Conservation (phyloP, 2,329 filamentous ascomycete species). For the Lizonia empirigonia region DNA sequence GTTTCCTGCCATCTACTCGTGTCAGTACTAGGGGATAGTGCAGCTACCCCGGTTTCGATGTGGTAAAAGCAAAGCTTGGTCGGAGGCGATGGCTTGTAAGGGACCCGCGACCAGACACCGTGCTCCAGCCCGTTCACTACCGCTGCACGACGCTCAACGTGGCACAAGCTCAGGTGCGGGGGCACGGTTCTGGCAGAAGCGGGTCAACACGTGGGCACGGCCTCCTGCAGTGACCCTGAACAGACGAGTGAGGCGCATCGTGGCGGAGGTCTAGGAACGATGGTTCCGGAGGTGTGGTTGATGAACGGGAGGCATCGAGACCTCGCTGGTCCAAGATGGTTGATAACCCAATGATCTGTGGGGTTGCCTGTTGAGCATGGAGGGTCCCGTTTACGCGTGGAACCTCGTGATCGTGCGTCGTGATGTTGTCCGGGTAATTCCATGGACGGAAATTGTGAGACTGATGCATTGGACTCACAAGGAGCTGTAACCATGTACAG, state of each 20-base stretch:
- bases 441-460: conserved; percentile 1
- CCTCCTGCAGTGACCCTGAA: conserved; percentile 10
- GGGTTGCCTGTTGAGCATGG: conserved; percentile 2
- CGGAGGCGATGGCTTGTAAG: conserved; percentile 7
- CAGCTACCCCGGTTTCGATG: conserved; percentile 16
- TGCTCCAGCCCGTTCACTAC: conserved; percentile 19
- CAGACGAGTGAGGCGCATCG: conserved; percentile 7
- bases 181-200: conserved; percentile 3
- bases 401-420: background rate
- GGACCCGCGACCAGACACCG: conserved; percentile 11
- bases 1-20: too few species aligned
- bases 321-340: conserved; percentile 2
- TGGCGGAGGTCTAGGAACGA: conserved; percentile 11
- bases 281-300: conserved; percentile 15
- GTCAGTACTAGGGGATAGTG: too few species aligned
- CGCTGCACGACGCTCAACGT: conserved; percentile 7
- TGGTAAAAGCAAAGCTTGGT: conserved; percentile 11
- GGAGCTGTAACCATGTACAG: background rate
- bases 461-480: background rate
- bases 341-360: conserved; percentile 5
- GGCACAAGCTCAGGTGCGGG: conserved; percentile 13
- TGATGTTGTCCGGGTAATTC: background rate
- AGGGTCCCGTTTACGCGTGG: background rate
- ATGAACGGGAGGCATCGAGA: conserved; percentile 14
- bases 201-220: conserved; percentile 17